Percentiles rank a stretch among this genome's conserved stretches.
Evolutionary conservation across 495 filamentous ascomycete genomes (phyloP).

Genomic region (Penicillium diatomitis): DNA sequence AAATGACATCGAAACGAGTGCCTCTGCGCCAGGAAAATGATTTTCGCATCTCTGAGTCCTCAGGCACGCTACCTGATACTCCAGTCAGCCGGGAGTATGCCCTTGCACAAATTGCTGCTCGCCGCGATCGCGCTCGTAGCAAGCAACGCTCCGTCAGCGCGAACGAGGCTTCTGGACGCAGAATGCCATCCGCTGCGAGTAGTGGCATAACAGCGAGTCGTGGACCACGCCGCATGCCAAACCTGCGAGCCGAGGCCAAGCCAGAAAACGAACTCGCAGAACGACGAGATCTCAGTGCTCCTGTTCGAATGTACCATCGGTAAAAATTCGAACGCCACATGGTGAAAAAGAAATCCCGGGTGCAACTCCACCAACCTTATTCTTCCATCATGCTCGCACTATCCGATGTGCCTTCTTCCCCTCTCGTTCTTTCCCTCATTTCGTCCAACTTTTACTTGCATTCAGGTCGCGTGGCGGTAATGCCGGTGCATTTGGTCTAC

Average conservation of each 20-base stretch:
- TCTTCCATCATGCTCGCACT: conserved; percentile 3
- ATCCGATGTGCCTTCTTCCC: conserved; percentile 7
- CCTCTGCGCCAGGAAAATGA: conserved; percentile 22
- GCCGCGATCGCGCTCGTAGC: conserved; percentile 38
- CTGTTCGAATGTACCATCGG: conserved; percentile 29
- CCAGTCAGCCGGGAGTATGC: conserved; percentile 43
- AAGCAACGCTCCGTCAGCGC: conserved; percentile 36
- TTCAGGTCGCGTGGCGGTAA: conserved; percentile 3
- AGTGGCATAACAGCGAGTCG: conserved; percentile 18
- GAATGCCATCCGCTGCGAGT: conserved; percentile 8
- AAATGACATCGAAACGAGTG: conserved; percentile 22
- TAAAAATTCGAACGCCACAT: neutral
- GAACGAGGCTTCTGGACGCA: conserved; percentile 24
- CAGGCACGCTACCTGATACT: conserved; percentile 24
- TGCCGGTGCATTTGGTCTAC: neutral
- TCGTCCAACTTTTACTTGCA: conserved; percentile 5
- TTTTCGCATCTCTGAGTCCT: conserved; percentile 14
- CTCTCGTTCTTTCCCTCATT: conserved; percentile 12
- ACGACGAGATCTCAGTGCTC: conserved; percentile 34
- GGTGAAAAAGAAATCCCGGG: no score
- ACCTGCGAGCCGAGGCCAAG: conserved; percentile 22
- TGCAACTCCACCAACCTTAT: no score
- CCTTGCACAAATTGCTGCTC: conserved; percentile 41
- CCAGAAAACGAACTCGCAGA: conserved; percentile 20
- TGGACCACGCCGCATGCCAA: conserved; percentile 29